These are phyloP conservation scores for Nothopassalora personata DNA, from an alignment of 2,329 filamentous ascomycete species.

Conservation along the genomic window DNA sequence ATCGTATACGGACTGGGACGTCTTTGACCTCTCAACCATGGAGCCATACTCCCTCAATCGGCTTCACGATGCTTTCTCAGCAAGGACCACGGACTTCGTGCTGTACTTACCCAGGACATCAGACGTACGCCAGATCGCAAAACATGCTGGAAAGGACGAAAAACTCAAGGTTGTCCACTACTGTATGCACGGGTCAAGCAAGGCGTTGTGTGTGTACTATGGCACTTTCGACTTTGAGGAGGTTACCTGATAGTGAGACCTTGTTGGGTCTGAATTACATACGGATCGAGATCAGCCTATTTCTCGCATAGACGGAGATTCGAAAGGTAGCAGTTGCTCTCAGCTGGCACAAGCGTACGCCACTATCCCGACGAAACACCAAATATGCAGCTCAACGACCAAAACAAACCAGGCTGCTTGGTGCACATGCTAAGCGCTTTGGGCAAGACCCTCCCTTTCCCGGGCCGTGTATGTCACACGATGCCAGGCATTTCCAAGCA, in stretches of 20 bases:
- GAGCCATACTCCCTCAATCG: slow-evolving; percentile 70
- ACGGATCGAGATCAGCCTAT: not conserved
- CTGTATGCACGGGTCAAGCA: slow-evolving; percentile 84
- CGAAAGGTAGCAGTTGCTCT: not conserved
- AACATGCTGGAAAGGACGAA: slow-evolving; percentile 33
- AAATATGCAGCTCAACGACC: not conserved
- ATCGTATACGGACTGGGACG: slow-evolving; percentile 56
- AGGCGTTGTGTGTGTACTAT: slow-evolving; percentile 60
- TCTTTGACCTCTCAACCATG: slow-evolving; percentile 85
- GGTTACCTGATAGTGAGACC: not conserved
- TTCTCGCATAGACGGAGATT: not conserved
- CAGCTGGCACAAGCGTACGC: not conserved
- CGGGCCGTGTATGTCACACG: slow-evolving; percentile 37
- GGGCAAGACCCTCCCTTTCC: not conserved
- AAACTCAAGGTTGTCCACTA: slow-evolving; percentile 81
- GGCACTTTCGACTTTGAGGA: slow-evolving; percentile 41
- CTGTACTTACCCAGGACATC: slow-evolving; percentile 84
- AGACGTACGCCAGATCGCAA: slow-evolving; percentile 71
- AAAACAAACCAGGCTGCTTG: not conserved
- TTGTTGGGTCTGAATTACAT: not conserved
- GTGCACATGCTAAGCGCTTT: not conserved
- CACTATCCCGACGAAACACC: not conserved
- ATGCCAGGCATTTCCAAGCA: slow-evolving; percentile 64
- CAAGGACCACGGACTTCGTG: slow-evolving; percentile 52
- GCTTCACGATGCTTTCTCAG: slow-evolving; percentile 58